A percentile compares a stretch with the other conserved stretches of the same genome.
Conservation (phyloP, 345 rosid genomes). For the Trapa bicornis region DNA sequence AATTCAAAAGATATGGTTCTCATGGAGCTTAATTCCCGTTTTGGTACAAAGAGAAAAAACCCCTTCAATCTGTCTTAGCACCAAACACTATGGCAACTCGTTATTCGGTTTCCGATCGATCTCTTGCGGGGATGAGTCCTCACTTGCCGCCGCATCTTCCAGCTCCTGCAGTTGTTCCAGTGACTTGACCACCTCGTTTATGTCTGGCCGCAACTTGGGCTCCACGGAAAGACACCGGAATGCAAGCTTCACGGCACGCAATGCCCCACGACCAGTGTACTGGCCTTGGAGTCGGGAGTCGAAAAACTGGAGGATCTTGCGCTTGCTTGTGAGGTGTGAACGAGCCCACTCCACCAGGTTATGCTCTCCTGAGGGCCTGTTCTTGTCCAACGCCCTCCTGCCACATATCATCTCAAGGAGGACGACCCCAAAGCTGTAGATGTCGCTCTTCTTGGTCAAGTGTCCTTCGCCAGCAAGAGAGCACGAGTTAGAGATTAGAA, state of each 20-base stretch:
- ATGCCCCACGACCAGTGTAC: conserved; percentile 33
- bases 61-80: not conserved
- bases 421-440: conserved; percentile 89
- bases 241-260: conserved; percentile 46
- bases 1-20: too few relatives aligned
- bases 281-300: conserved; percentile 60
- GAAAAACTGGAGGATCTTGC: conserved; percentile 56
- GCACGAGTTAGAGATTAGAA: not conserved
- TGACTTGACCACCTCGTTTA: conserved; percentile 52
- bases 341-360: conserved; percentile 84
- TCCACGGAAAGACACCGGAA: conserved; percentile 59
- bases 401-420: conserved; percentile 82
- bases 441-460: conserved; percentile 62
- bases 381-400: conserved; percentile 61
- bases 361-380: conserved; percentile 67
- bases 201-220: conserved; percentile 61
- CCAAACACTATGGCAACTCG: not conserved
- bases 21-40: too few relatives aligned
- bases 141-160: conserved; percentile 7
- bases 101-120: not conserved
- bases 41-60: too few relatives aligned
- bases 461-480: conserved; percentile 32
- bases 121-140: not conserved
- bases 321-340: conserved; percentile 59
- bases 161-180: conserved; percentile 46